Evolutionary conservation across 352 stramenopile species (phyloP).

Genomic region (Phytopythium boreale): DNA sequence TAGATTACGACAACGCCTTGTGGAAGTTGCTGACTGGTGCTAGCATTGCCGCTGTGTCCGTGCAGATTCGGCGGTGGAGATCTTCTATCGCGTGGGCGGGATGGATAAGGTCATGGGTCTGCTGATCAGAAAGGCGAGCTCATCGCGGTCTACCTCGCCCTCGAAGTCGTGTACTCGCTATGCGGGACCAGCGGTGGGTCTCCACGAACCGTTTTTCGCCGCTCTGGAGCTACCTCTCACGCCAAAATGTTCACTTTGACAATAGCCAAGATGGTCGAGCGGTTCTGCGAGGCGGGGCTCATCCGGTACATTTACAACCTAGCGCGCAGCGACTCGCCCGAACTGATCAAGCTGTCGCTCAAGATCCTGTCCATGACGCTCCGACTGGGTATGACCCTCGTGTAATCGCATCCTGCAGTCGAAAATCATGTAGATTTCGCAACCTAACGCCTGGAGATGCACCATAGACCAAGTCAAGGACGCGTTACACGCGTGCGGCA

Average conservation of each 20-base stretch:
- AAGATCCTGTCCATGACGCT: conserved; percentile 53
- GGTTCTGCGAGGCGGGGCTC: conserved; percentile 45
- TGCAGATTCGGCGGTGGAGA: conserved; percentile 34
- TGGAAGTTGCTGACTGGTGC: not conserved
- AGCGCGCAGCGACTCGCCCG: conserved; percentile 22
- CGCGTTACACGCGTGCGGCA: conserved; percentile 22
- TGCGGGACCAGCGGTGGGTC: conserved; percentile 46
- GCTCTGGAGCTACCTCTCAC: not conserved
- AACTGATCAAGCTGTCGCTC: conserved; percentile 42
- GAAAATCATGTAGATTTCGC: too few species aligned
- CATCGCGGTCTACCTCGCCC: conserved; percentile 26
- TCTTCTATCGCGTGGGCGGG: conserved; percentile 48
- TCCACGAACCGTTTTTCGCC: not conserved
- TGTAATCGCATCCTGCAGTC: not conserved
- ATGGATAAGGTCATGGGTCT: conserved; percentile 48
- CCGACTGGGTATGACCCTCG: conserved; percentile 27
- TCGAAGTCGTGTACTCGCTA: conserved; percentile 52
- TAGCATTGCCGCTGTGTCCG: not conserved
- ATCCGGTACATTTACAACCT: conserved; percentile 31
- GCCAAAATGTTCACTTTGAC: not conserved
- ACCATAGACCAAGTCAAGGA: conserved; percentile 22
- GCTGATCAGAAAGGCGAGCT: conserved; percentile 22
- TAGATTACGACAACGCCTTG: not conserved
- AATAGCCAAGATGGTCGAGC: conserved; percentile 33
- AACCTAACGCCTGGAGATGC: not conserved